A percentile compares a stretch with the other conserved stretches of the same genome.
phyloP scores from a whole-genome alignment of 1,284 basidiomycete species.

The Cryptococcus amylolentus region DNA sequence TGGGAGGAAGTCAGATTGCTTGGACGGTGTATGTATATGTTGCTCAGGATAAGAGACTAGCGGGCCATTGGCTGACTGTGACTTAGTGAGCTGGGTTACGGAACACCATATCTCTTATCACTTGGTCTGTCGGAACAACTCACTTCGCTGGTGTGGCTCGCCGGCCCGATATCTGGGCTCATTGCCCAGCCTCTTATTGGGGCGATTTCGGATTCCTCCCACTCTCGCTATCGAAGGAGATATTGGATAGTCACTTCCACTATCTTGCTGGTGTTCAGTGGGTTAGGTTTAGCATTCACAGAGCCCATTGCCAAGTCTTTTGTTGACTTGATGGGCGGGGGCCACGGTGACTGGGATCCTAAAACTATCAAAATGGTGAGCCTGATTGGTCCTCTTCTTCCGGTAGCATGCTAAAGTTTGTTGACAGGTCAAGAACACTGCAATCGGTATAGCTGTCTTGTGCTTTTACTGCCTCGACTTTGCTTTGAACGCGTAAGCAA shows the following conservation, averaged over 20 bases:
- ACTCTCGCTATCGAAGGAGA: conserved; percentile 78
- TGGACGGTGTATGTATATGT: conserved; percentile 32
- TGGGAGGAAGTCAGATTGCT: conserved; percentile 69
- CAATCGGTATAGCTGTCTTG: conserved; percentile 81
- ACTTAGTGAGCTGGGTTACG: conserved; percentile 62
- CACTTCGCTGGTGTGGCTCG: conserved; percentile 94
- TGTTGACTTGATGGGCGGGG: conserved; percentile 71
- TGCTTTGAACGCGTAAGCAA: conserved; percentile 67
- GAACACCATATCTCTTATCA: conserved; percentile 84
- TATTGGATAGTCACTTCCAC: conserved; percentile 87
- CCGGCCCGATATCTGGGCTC: conserved; percentile 79
- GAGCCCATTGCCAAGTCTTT: conserved; percentile 67
- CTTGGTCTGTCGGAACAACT: conserved; percentile 86
- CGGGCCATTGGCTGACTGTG: conserved; percentile 3
- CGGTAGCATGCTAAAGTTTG: neutral
- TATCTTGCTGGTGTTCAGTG: conserved; percentile 57
- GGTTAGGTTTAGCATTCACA: conserved; percentile 73
- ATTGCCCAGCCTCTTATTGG: conserved; percentile 94
- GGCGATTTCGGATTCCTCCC: conserved; percentile 87
- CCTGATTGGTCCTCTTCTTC: neutral
- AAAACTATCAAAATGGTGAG: conserved; percentile 61
- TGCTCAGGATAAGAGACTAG: neutral
- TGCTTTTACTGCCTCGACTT: conserved; percentile 94
- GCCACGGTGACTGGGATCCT: conserved; percentile 87
- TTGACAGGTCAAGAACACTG: conserved; percentile 61